phyloP scores from a whole-genome alignment of 2,329 filamentous ascomycete genomes.

The Cadophora luteo-olivacea region DNA sequence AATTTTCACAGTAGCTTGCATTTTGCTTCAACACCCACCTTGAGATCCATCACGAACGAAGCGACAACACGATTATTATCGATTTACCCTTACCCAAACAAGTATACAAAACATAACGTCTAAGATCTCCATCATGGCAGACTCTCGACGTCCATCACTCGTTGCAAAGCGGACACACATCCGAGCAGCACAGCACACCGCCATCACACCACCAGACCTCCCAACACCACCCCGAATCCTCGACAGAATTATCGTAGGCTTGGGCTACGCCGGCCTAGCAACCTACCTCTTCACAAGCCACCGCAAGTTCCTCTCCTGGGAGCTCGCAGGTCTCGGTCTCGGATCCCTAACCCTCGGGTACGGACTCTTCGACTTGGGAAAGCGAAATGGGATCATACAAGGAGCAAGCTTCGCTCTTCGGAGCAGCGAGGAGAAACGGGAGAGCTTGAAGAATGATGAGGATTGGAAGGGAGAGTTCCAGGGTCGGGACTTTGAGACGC shows the following conservation, averaged over 20 bases:
- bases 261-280: constrained; percentile 27
- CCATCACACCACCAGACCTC: not conserved
- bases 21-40: not conserved
- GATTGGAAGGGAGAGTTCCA: constrained; percentile 42
- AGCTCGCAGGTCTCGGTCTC: constrained; percentile 20
- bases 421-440: constrained; percentile 4
- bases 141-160: constrained; percentile 24
- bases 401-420: constrained; percentile 25
- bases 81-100: not conserved
- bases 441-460: constrained; percentile 38
- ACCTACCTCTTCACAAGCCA: constrained; percentile 19
- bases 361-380: constrained; percentile 28
- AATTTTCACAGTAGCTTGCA: not conserved
- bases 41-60: not conserved
- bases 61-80: not conserved
- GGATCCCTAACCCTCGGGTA: constrained; percentile 24
- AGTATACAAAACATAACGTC: too few species aligned
- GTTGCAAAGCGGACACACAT: constrained; percentile 28
- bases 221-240: constrained; percentile 20
- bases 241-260: constrained; percentile 22
- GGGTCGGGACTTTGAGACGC: constrained; percentile 25
- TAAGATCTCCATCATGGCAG: not conserved
- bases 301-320: constrained; percentile 21
- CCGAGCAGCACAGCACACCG: constrained; percentile 25
- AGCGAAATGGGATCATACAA: constrained; percentile 25